A percentile compares a stretch with the other conserved stretches of the same genome.
Evolutionary conservation across 1,284 basidiomycete species (phyloP).

Genomic region (Cyathus olla): DNA sequence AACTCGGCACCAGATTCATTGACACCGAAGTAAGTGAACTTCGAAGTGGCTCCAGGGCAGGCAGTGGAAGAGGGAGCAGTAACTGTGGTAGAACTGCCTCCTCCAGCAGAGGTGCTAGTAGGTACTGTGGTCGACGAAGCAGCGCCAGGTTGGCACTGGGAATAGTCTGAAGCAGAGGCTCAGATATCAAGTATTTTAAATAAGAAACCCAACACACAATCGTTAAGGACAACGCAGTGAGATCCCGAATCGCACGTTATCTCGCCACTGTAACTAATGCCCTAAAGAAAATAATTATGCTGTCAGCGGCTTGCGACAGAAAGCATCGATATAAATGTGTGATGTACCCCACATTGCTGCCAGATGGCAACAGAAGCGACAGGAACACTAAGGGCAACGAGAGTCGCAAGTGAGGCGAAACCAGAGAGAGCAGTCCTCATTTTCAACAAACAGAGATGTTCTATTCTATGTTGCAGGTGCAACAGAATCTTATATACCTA

Average conservation of each 20-base stretch:
- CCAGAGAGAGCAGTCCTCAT: slow-evolving; percentile 16
- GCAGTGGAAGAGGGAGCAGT: slow-evolving; percentile 31
- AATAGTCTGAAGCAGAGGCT: slow-evolving; percentile 40
- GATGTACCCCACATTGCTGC: slow-evolving; percentile 53
- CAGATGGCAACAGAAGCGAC: slow-evolving; percentile 45
- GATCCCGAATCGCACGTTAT: slow-evolving; percentile 38
- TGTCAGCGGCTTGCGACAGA: not conserved
- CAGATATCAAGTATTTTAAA: not conserved
- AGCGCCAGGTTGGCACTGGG: slow-evolving; percentile 48
- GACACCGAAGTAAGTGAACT: slow-evolving; percentile 74
- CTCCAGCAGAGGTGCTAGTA: slow-evolving; percentile 6
- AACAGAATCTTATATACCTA: not conserved
- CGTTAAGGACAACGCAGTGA: not conserved
- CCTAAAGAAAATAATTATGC: slow-evolving; percentile 29
- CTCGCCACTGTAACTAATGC: slow-evolving; percentile 45
- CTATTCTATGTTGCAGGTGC: not conserved
- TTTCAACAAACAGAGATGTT: not conserved
- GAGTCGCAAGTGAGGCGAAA: slow-evolving; percentile 44
- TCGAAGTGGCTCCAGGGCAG: slow-evolving; percentile 56
- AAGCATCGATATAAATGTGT: not conserved
- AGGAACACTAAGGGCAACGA: slow-evolving; percentile 36
- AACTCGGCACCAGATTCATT: slow-evolving; percentile 73
- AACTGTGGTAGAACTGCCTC: slow-evolving; percentile 22
- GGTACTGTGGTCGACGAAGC: slow-evolving; percentile 12
- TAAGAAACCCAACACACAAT: not conserved